A percentile compares a stretch with the other conserved stretches of the same genome.
These are phyloP conservation scores for Geotrichum citri-aurantii DNA, from an alignment of 1,139 yeast genomes.

Conservation along the genomic window DNA sequence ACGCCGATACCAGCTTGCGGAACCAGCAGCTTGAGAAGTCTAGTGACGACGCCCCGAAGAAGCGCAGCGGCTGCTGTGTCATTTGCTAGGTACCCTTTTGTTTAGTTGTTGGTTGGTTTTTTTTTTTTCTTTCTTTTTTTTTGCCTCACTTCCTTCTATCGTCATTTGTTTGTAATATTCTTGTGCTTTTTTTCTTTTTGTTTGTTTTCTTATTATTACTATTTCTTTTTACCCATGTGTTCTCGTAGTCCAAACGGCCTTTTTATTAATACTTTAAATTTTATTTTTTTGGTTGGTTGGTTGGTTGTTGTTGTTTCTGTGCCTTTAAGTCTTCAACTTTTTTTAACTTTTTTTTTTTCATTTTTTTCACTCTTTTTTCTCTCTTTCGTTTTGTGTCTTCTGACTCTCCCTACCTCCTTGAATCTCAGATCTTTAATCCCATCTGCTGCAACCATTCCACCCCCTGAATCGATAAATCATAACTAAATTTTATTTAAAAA, in stretches of 20 bases:
- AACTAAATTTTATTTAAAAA: too few relatives aligned
- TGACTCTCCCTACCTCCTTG: neutral
- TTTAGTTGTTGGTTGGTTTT: too few relatives aligned
- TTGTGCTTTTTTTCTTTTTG: neutral
- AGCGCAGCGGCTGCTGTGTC: slow-evolving; percentile 12
- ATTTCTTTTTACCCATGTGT: neutral
- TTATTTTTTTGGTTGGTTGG: neutral
- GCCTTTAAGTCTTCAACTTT: neutral
- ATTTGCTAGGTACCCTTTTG: slow-evolving; percentile 1
- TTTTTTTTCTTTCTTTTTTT: neutral
- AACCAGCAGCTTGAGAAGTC: slow-evolving; percentile 1
- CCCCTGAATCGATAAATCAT: neutral
- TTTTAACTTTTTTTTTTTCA: neutral
- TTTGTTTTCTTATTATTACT: neutral
- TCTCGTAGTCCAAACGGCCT: neutral
- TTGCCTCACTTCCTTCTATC: neutral
- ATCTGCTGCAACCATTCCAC: neutral
- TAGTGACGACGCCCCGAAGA: slow-evolving; percentile 1
- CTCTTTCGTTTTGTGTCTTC: neutral
- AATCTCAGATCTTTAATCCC: neutral
- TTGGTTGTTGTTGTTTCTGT: neutral
- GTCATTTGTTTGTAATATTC: neutral
- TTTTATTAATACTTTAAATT: too few relatives aligned
- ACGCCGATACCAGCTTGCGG: neutral
- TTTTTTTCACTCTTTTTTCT: neutral